Conservation (phyloP, 2,329 filamentous ascomycete species). For the Trichoderma sp. region DNA sequence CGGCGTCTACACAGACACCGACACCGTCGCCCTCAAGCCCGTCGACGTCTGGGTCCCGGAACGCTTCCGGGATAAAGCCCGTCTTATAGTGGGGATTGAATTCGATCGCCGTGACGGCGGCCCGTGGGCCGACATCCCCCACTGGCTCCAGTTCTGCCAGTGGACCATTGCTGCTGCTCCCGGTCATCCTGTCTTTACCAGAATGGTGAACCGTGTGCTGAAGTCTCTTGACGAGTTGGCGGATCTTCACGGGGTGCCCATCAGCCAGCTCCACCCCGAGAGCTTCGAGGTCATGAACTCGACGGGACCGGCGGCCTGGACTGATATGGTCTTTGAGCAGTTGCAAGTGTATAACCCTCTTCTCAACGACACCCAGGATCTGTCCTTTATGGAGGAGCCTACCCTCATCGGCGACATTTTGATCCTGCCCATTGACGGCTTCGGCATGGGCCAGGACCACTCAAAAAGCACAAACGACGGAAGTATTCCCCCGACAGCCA, state of each 20-base stretch:
- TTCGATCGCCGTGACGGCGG: conserved; percentile 30
- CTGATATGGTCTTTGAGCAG: conserved; percentile 20
- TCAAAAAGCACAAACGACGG: conserved; percentile 31
- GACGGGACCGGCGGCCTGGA: conserved; percentile 22
- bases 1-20: conserved; percentile 57
- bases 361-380: conserved; percentile 15
- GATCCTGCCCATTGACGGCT: conserved; percentile 29
- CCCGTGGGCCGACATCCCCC: conserved; percentile 29
- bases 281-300: conserved; percentile 20
- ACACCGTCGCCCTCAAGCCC: conserved; percentile 54
- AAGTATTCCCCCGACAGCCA: conserved; percentile 26
- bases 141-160: conserved; percentile 35
- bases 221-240: conserved; percentile 24
- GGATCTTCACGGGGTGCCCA: not conserved
- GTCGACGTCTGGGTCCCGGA: conserved; percentile 36
- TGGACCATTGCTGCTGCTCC: conserved; percentile 36
- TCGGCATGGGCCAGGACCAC: conserved; percentile 30
- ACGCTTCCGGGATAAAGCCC: not conserved
- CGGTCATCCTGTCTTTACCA: conserved; percentile 31
- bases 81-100: conserved; percentile 31
- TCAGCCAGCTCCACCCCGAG: not conserved
- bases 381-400: conserved; percentile 20
- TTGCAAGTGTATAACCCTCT: conserved; percentile 18
- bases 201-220: conserved; percentile 22
- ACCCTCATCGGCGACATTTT: conserved; percentile 25